Percentiles rank a stretch among this genome's conserved stretches.
Conservation (phyloP, 352 stramenopile species). For the Phytophthora uliginosa region DNA sequence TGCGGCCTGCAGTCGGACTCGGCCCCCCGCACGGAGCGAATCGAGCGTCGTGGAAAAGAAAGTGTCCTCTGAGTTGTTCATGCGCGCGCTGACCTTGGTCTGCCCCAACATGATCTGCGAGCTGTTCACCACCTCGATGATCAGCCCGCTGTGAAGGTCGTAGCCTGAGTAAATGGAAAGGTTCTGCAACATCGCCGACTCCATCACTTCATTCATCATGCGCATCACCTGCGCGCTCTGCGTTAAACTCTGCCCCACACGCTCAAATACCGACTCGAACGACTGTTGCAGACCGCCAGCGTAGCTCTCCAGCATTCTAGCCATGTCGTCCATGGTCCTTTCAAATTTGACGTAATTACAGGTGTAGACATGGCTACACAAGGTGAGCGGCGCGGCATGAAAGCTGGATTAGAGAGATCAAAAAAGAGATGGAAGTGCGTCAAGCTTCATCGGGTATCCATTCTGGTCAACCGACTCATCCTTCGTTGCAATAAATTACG, state of each 20-base stretch:
- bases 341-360: constrained; percentile 4
- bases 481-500: constrained; percentile 55
- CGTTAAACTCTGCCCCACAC: constrained; percentile 70
- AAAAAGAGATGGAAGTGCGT: neutral
- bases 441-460: constrained; percentile 12
- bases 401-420: neutral
- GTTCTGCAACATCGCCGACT: constrained; percentile 79
- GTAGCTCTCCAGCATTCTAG: constrained; percentile 67
- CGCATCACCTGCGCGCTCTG: constrained; percentile 81
- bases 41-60: constrained; percentile 37
- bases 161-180: constrained; percentile 45
- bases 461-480: constrained; percentile 44
- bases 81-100: constrained; percentile 31
- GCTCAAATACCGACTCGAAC: constrained; percentile 76
- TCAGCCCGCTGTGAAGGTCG: constrained; percentile 29
- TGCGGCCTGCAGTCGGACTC: constrained; percentile 42
- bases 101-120: constrained; percentile 68
- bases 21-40: constrained; percentile 28
- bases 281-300: constrained; percentile 76
- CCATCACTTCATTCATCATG: constrained; percentile 90
- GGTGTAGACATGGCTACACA: constrained; percentile 19
- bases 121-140: constrained; percentile 55
- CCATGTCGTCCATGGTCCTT: constrained; percentile 64
- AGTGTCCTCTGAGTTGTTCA: constrained; percentile 9
- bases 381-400: neutral